Base-by-base conservation (phyloP, 2,329 filamentous ascomycete genomes). In the Pyricularia pennisetigena region DNA sequence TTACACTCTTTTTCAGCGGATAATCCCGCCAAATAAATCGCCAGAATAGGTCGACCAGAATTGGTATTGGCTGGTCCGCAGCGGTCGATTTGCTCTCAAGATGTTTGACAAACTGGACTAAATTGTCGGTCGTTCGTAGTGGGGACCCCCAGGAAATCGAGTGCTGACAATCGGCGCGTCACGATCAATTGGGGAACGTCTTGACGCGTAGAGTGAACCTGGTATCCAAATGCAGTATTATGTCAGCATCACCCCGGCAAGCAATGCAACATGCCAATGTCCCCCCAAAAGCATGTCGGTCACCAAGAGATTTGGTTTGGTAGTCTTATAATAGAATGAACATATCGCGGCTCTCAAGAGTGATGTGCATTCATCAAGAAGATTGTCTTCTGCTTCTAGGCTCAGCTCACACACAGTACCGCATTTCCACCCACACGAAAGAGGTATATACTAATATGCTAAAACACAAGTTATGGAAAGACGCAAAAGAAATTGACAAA, bases 381-480 rank as follows among this genome's bases (percentile, higher is more conserved):
- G n/a, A 20, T n/a, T 54, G 41, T 54, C 41, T 61, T 20, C 26
- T 20, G 59, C 14, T 6, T 28, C 23, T 24, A n/a, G 14, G 24
- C 24, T 24, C 3, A 20, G 14, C 23, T 28, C 5, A 26, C 24
- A 62, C 24, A 16, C 12, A 28, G 28, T 12, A 28, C 26, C 23
- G 28, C 59, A 28, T 62, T 28, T 62, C 28, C 23, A 61, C 24
- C 24, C 59, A 62, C 59, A 28, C 59, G 6, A 28, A 62, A 62
- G 24, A 62, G 59, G 59, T 62, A 62, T 62, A 62, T 28, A 62
- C 59, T 28, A 28, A 62, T 62, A 62, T 62, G 59, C 59, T 62
- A 62, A 62, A 62, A 62, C 59, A 62, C 24, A 28, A 29, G 24
- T 26, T 62, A 28, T 62, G 28, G 59, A 28, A 62, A 62, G 24